A percentile compares a stretch with the other conserved stretches of the same genome.
phyloP scores from a whole-genome alignment of 352 stramenopile genomes.

The Halophytophthora batemanensis region DNA sequence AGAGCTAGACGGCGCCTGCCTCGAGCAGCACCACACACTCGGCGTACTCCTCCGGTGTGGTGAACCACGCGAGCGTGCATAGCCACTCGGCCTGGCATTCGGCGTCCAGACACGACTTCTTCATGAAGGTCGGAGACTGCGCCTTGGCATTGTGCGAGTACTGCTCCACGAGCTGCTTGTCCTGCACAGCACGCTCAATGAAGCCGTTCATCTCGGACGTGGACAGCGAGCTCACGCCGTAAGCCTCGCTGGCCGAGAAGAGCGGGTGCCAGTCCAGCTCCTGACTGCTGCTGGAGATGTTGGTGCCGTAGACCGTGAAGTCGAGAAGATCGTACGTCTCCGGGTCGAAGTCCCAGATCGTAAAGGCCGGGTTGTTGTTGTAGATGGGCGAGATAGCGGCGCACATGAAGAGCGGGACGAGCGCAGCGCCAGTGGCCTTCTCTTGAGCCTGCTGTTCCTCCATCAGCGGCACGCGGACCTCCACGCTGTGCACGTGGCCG shows the following conservation, averaged over 20 bases:
- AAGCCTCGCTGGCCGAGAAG: constrained; percentile 34
- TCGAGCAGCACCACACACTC: constrained; percentile 33
- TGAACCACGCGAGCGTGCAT: constrained; percentile 71
- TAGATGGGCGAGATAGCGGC: constrained; percentile 87
- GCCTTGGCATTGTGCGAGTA: constrained; percentile 84
- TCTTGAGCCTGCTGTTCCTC: constrained; percentile 16
- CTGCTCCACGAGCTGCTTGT: constrained; percentile 43
- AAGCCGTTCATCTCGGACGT: constrained; percentile 38
- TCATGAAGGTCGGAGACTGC: constrained; percentile 31
- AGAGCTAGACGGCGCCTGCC: not conserved
- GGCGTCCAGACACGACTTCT: constrained; percentile 34
- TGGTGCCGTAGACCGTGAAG: constrained; percentile 58
- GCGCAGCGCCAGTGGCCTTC: constrained; percentile 12
- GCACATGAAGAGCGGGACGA: constrained; percentile 76
- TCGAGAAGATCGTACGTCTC: constrained; percentile 55
- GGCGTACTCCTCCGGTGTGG: constrained; percentile 50
- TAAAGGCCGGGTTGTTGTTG: constrained; percentile 88
- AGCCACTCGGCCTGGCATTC: constrained; percentile 52
- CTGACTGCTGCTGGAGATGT: constrained; percentile 6
- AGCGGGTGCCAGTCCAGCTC: constrained; percentile 36
- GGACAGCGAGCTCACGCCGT: constrained; percentile 43
- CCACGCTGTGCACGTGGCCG: constrained; percentile 89
- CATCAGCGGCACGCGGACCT: constrained; percentile 68
- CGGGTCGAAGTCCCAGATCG: constrained; percentile 58
- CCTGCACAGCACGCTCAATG: constrained; percentile 30